Base-by-base conservation (phyloP, 2,329 filamentous ascomycete genomes). In the Lecanosticta acicola region DNA sequence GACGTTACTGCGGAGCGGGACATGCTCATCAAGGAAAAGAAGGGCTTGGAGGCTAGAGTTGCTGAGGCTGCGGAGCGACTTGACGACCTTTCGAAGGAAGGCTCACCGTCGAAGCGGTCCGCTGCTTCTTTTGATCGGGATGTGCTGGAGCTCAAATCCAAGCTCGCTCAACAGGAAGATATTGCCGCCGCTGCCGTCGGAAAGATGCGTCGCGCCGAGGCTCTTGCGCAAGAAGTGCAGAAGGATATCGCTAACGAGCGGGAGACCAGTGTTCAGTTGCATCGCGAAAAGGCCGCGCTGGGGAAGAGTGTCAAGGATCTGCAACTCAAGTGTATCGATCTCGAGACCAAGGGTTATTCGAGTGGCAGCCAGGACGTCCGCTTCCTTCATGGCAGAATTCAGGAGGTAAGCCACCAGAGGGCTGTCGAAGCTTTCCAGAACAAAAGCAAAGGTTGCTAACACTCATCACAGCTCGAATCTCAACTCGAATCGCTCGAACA, bases 301-400 rank as follows among this genome's bases (percentile, higher is more conserved):
- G 93, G 97, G 71, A 96, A 95, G 74, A 81, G 79, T 44, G 74
- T 94, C 41, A 95, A 90, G 66, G 91, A 98, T 66, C 76, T 91
- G 19, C 91, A 97, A 68, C 79, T 97, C 43, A 83, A 83, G 62
- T 80, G 94, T 45, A 84, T 98, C 42, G 93, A 97, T 64, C 76
- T 97, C 7, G 91, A 98, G 71, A 97, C 93, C 35, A 97, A 97
- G 74, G 89, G 90, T 43, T 97, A 94, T 70, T 93, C 90, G 16
- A 94, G 84, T 55, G 87, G 87, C 18, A 95, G 90, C 66, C 88
- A 95, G 60, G 91, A 97, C 68, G 87, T 97, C 57, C 85, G 93
- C 62, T 97, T 96, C 72, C 70, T 97, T 60, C 87, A 96, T 69
- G 91, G 89, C 62, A 81, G 91, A 41, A 88, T 98, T 55, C 89